These are phyloP conservation scores for Ogataea hybrid DNA, from an alignment of 1,139 yeast genomes.

Conservation along the genomic window DNA sequence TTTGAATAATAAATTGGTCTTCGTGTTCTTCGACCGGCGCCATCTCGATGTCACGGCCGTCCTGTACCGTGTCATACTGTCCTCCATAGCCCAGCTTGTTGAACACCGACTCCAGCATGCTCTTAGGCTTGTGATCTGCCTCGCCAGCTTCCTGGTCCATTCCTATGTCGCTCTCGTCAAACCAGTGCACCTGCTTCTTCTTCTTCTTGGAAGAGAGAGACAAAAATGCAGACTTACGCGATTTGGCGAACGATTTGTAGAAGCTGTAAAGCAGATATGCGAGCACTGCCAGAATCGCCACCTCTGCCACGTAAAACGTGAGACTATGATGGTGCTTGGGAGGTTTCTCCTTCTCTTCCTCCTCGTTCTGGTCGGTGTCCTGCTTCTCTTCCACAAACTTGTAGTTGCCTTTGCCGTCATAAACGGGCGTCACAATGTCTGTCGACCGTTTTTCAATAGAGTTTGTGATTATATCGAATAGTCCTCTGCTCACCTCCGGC, in stretches of 20 bases:
- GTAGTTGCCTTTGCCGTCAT: constrained; percentile 12
- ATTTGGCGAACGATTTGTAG: constrained; percentile 19
- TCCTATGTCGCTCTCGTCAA: constrained; percentile 39
- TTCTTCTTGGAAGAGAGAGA: constrained; percentile 37
- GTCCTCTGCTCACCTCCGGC: constrained; percentile 67
- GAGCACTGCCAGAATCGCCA: constrained; percentile 27
- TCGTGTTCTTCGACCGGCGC: constrained; percentile 32
- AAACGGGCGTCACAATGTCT: constrained; percentile 24
- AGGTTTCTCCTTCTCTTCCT: constrained; percentile 3
- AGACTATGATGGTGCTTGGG: constrained; percentile 6
- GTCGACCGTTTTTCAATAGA: constrained; percentile 33
- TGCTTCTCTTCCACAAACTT: constrained; percentile 9
- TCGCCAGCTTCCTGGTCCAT: constrained; percentile 1
- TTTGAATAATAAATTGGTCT: constrained; percentile 41
- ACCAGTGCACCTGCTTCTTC: constrained; percentile 60
- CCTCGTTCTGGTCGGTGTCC: constrained; percentile 2
- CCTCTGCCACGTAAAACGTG: constrained; percentile 24
- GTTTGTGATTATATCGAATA: constrained; percentile 51
- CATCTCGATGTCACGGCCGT: constrained; percentile 36
- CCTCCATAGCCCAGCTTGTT: constrained; percentile 36
- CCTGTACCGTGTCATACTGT: constrained; percentile 10
- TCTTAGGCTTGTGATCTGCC: constrained; percentile 1
- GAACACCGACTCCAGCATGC: constrained; percentile 40
- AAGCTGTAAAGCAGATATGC: constrained; percentile 31
- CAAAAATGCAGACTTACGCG: constrained; percentile 25